phyloP scores from a whole-genome alignment of 768 basidiomycete genomes.

The Mycena chlorophos region DNA sequence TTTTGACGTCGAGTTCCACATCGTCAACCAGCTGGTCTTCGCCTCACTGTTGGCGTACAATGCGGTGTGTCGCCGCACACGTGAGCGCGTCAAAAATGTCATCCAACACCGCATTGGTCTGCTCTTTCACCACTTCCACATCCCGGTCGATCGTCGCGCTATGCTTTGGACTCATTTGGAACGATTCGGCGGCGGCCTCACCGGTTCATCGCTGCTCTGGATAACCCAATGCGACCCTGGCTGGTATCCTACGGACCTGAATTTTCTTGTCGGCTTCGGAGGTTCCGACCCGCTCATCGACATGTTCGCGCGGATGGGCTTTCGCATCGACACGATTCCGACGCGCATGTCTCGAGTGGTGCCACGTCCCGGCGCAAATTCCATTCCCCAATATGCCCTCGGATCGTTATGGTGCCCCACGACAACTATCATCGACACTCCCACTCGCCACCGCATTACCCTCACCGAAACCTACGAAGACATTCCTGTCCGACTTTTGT shows the following conservation, averaged over 20 bases:
- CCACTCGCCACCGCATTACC: background rate
- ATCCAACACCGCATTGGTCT: background rate
- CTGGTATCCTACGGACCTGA: background rate
- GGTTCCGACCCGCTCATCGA: background rate
- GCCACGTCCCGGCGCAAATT: background rate
- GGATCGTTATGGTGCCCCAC: background rate
- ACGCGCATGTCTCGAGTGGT: background rate
- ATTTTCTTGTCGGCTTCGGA: background rate
- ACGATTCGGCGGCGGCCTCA: background rate
- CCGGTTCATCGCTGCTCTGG: background rate
- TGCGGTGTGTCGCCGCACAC: background rate
- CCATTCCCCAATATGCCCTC: background rate
- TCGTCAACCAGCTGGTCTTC: background rate
- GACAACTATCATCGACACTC: background rate
- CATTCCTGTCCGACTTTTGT: background rate
- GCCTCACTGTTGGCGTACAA: background rate
- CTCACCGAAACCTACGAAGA: background rate
- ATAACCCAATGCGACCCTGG: background rate
- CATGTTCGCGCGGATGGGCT: background rate
- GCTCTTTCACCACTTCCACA: background rate
- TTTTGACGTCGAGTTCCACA: background rate
- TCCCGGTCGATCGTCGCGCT: background rate
- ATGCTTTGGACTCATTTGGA: background rate
- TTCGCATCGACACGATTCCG: background rate
- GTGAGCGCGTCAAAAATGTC: background rate